These are phyloP conservation scores for Phytophthora litchii DNA, from an alignment of 352 stramenopile species.

Conservation along the genomic window DNA sequence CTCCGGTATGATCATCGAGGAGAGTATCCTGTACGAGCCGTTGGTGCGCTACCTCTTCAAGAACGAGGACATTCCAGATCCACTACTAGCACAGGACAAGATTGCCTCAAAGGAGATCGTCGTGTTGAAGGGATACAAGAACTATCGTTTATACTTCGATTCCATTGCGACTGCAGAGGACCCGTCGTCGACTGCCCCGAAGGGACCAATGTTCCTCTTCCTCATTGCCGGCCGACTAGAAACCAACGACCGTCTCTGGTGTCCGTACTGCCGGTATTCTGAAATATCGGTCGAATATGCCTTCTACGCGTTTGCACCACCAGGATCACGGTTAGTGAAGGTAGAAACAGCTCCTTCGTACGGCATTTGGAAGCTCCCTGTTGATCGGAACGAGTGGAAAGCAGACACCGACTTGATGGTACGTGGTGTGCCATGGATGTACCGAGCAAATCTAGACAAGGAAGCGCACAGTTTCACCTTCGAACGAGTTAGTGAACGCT, in stretches of 20 bases:
- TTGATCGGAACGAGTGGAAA: slow-evolving; percentile 62
- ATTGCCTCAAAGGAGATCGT: slow-evolving; percentile 60
- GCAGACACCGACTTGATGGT: slow-evolving; percentile 50
- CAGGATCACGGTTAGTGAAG: slow-evolving; percentile 57
- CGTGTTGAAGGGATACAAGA: slow-evolving; percentile 44
- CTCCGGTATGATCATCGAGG: slow-evolving; percentile 59
- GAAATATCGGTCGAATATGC: slow-evolving; percentile 75
- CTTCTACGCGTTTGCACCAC: slow-evolving; percentile 69
- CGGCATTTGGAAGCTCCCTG: slow-evolving; percentile 67
- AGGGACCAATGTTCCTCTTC: slow-evolving; percentile 65
- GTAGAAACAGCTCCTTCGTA: slow-evolving; percentile 66
- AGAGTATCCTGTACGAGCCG: slow-evolving; percentile 59
- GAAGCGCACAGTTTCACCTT: slow-evolving; percentile 26
- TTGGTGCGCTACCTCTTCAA: slow-evolving; percentile 78
- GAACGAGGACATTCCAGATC: slow-evolving; percentile 56
- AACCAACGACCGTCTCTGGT: slow-evolving; percentile 79
- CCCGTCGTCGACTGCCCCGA: slow-evolving; percentile 22
- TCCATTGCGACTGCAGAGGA: slow-evolving; percentile 32
- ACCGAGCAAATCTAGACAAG: slow-evolving; percentile 43
- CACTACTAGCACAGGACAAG: slow-evolving; percentile 41
- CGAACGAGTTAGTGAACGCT: slow-evolving; percentile 24
- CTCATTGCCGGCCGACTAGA: slow-evolving; percentile 63
- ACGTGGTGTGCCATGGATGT: slow-evolving; percentile 70
- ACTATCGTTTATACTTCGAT: slow-evolving; percentile 52
- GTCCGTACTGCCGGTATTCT: slow-evolving; percentile 75